Conservation (phyloP, 2,329 filamentous ascomycete species). For the Penicillium oxalicum region DNA sequence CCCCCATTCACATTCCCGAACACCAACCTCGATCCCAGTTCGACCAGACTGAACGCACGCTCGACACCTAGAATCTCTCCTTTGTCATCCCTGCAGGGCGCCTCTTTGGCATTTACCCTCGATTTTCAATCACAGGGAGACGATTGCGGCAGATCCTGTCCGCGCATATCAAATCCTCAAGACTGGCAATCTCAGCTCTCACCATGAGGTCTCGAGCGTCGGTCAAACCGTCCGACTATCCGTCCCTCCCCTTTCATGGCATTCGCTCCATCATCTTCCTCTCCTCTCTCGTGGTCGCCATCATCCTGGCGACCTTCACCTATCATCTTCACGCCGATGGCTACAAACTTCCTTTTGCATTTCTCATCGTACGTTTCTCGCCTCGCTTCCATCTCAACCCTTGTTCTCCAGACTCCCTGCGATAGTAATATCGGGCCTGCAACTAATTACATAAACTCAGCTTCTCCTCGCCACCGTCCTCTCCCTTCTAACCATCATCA, state of each 20-base stretch:
- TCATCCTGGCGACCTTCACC: conserved; percentile 52
- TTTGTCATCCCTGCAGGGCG: neutral
- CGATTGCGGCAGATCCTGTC: too few species aligned
- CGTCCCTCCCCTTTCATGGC: conserved; percentile 35
- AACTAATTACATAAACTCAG: conserved; percentile 27
- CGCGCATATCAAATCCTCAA: neutral
- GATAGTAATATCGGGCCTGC: neutral
- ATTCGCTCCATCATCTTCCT: conserved; percentile 39
- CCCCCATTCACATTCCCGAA: too few species aligned
- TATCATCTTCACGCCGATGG: conserved; percentile 48
- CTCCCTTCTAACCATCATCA: conserved; percentile 44
- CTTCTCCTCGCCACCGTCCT: conserved; percentile 48
- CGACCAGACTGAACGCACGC: too few species aligned
- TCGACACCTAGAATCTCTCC: neutral
- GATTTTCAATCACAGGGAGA: too few species aligned
- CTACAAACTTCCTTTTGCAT: conserved; percentile 54
- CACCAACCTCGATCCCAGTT: too few species aligned
- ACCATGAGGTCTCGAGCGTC: conserved; percentile 28
- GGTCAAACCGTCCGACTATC: conserved; percentile 37
- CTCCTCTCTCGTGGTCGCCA: conserved; percentile 50
- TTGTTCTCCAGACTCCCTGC: neutral
- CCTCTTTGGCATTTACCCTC: too few species aligned
- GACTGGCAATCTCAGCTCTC: neutral
- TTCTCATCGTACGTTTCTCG: conserved; percentile 47
- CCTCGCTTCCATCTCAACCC: neutral